Evolutionary conservation across 2,329 filamentous ascomycete species (phyloP).

Genomic region (Chrysoporthe puriensis): DNA sequence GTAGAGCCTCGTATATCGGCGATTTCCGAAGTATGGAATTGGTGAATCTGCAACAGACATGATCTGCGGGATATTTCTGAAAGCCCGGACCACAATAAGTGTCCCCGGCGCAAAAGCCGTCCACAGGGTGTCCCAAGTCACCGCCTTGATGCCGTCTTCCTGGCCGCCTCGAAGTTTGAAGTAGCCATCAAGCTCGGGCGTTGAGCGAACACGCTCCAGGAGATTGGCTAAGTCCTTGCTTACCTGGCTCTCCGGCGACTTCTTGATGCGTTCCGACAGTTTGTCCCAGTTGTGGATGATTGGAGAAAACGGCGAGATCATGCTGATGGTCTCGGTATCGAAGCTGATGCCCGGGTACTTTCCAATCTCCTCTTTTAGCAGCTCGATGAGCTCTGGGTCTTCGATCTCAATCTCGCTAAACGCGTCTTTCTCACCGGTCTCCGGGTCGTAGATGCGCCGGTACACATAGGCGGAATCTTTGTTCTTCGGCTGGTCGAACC

Average conservation of each 20-base stretch:
- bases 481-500: conserved; percentile 15
- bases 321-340: conserved; percentile 25
- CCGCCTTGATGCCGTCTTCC: conserved; percentile 18
- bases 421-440: conserved; percentile 19
- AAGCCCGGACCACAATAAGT: conserved; percentile 27
- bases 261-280: conserved; percentile 21
- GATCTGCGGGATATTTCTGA: conserved; percentile 26
- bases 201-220: conserved; percentile 20
- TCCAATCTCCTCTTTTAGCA: conserved; percentile 25
- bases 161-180: conserved; percentile 28
- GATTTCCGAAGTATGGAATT: conserved; percentile 1
- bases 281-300: conserved; percentile 30
- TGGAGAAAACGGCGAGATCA: conserved; percentile 26
- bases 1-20: neutral
- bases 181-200: conserved; percentile 28
- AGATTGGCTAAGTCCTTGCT: conserved; percentile 28
- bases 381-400: conserved; percentile 21
- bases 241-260: conserved; percentile 22
- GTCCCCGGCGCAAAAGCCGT: conserved; percentile 28
- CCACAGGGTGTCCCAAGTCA: conserved; percentile 30
- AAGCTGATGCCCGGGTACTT: conserved; percentile 30
- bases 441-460: conserved; percentile 26
- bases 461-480: conserved; percentile 27
- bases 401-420: conserved; percentile 29
- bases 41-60: conserved; percentile 26